These are phyloP conservation scores for Apiospora hydei DNA, from an alignment of 2,329 filamentous ascomycete species.

Conservation along the genomic window DNA sequence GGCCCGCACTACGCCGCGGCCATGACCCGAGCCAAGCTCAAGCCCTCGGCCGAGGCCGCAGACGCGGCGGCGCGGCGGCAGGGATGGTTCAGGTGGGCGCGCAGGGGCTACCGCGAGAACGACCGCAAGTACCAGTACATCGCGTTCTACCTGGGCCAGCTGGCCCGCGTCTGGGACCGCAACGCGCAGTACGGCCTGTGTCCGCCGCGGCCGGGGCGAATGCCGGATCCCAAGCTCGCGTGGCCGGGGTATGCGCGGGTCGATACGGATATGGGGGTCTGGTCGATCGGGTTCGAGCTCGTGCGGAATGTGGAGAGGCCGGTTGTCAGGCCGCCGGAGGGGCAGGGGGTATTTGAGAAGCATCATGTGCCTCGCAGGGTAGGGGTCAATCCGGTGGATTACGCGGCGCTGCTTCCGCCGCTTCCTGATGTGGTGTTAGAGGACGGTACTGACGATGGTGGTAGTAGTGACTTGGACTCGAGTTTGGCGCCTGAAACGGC, in stretches of 20 bases:
- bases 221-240: conserved; percentile 1
- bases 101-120: background rate
- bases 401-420: background rate
- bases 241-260: background rate
- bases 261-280: background rate
- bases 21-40: background rate
- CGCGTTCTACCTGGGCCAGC: conserved; percentile 25
- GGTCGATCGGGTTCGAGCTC: background rate
- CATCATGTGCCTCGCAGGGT: background rate
- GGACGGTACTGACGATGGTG: background rate
- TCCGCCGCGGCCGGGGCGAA: conserved; percentile 27
- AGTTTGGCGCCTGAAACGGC: background rate
- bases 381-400: background rate
- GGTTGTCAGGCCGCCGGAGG: background rate
- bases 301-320: background rate
- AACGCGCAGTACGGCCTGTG: conserved; percentile 14
- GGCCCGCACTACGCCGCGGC: background rate
- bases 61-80: background rate
- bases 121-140: background rate
- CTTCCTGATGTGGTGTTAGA: background rate
- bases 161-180: conserved; percentile 30
- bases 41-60: background rate
- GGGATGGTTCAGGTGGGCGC: background rate
- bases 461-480: background rate
- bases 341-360: background rate